Percentiles rank a stretch among this genome's conserved stretches.
Evolutionary conservation across 2,329 filamentous ascomycete genomes (phyloP).

Genomic region (Geosmithia morbida): DNA sequence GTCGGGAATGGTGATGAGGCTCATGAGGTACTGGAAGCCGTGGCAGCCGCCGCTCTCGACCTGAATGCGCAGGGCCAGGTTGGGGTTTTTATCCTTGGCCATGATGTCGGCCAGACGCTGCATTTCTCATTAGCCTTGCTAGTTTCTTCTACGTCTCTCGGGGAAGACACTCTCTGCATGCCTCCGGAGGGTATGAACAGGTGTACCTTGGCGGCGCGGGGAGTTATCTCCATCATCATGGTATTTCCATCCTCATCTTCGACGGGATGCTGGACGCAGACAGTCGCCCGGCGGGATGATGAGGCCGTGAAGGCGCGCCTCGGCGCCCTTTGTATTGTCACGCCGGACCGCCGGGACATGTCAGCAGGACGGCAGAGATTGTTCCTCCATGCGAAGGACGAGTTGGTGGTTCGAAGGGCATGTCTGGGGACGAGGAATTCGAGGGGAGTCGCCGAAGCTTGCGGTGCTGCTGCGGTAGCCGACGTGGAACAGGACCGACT

Average conservation of each 20-base stretch:
- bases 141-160: background rate
- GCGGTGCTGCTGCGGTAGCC: constrained; percentile 8
- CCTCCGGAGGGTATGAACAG: background rate
- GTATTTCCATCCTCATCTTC: constrained; percentile 72
- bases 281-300: constrained; percentile 22
- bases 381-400: constrained; percentile 2
- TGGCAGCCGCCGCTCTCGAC: constrained; percentile 94
- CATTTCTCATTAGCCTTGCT: constrained; percentile 1
- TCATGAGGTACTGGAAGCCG: constrained; percentile 96
- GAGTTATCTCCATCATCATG: constrained; percentile 71
- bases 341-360: background rate
- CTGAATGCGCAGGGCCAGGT: constrained; percentile 76
- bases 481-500: constrained; percentile 15
- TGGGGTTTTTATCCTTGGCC: constrained; percentile 54
- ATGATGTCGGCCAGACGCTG: constrained; percentile 68
- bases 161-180: background rate
- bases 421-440: constrained; percentile 24
- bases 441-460: constrained; percentile 11
- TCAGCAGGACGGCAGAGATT: background rate
- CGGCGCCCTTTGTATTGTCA: background rate
- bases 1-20: constrained; percentile 50
- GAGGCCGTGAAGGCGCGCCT: constrained; percentile 21
- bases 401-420: constrained; percentile 2
- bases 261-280: constrained; percentile 53
- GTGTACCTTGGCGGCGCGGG: constrained; percentile 62